Conservation (phyloP, 2,329 filamentous ascomycete genomes). For the Fusarium sp. region DNA sequence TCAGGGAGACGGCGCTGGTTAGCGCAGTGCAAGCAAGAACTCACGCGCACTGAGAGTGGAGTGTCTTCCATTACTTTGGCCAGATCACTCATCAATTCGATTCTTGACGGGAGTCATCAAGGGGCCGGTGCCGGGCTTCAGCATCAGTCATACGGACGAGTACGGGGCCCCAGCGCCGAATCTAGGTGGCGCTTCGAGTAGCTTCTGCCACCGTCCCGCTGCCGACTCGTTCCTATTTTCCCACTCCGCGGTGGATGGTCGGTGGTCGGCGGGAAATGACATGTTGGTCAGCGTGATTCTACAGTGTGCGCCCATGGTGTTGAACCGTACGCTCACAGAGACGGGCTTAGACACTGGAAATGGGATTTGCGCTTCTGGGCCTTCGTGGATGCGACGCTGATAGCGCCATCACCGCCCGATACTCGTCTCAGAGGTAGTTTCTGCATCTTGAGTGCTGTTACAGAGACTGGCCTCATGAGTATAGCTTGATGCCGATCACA, state of each 20-base stretch:
- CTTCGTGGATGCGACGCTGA: conserved; percentile 39
- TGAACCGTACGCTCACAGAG: conserved; percentile 28
- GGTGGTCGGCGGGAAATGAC: conserved; percentile 46
- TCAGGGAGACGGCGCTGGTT: conserved; percentile 8
- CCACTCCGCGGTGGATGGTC: conserved; percentile 30
- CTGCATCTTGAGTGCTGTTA: background rate
- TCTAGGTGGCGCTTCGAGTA: conserved; percentile 44
- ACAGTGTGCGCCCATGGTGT: conserved; percentile 30
- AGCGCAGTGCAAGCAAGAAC: conserved; percentile 28
- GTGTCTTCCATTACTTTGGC: conserved; percentile 7
- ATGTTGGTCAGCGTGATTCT: conserved; percentile 47
- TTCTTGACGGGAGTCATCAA: conserved; percentile 38
- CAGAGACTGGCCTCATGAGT: conserved; percentile 35
- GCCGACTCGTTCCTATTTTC: conserved; percentile 18
- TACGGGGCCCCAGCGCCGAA: conserved; percentile 40
- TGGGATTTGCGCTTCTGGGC: conserved; percentile 40
- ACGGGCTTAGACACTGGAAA: conserved; percentile 35
- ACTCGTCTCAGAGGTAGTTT: conserved; percentile 39
- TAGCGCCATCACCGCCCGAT: conserved; percentile 45
- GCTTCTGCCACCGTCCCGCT: conserved; percentile 36
- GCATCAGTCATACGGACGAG: conserved; percentile 35
- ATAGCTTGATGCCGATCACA: conserved; percentile 44
- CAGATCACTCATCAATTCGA: conserved; percentile 19
- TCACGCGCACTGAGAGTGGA: conserved; percentile 35
- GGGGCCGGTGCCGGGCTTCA: conserved; percentile 39